Percentiles rank a stretch among this genome's conserved stretches.
phyloP scores from a whole-genome alignment of 805 yeast species.

The Gaillardinia entomophila region DNA sequence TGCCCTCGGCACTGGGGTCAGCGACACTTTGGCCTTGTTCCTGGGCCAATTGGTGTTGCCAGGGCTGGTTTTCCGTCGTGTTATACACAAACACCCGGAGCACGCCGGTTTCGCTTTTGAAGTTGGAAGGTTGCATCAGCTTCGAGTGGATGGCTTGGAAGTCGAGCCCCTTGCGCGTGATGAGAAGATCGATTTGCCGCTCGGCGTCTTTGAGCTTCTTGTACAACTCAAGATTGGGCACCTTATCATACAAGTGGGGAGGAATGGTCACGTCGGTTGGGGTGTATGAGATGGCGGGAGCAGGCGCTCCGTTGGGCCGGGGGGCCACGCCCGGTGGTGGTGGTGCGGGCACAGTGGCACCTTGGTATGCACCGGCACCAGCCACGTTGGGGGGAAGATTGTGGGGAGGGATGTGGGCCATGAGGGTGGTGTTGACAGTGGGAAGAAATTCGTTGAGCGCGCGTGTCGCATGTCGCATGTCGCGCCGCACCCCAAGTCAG shows the following conservation, averaged over 20 bases:
- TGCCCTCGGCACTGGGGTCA: constrained; percentile 33
- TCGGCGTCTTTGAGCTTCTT: constrained; percentile 77
- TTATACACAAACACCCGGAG: constrained; percentile 80
- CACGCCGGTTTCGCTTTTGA: constrained; percentile 45
- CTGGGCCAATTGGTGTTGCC: constrained; percentile 45
- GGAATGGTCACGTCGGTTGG: constrained; percentile 40
- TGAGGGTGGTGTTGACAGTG: not conserved
- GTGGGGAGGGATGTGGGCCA: not conserved
- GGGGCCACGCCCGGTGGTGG: constrained; percentile 19
- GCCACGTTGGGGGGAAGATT: not conserved
- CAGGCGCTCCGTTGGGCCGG: constrained; percentile 26
- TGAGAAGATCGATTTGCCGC: constrained; percentile 68
- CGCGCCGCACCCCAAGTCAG: not conserved
- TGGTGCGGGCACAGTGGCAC: constrained; percentile 6
- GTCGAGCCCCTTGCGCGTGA: constrained; percentile 79
- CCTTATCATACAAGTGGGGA: constrained; percentile 26
- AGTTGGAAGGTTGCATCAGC: constrained; percentile 31
- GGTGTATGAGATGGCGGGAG: constrained; percentile 35
- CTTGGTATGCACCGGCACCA: not conserved
- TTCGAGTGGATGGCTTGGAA: constrained; percentile 59
- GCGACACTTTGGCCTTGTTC: constrained; percentile 11
- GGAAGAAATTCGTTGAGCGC: not conserved
- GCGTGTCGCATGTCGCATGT: not conserved
- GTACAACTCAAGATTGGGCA: constrained; percentile 72
- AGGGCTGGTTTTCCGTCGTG: constrained; percentile 79